These are phyloP conservation scores for Gnetum montanum DNA, from an alignment of 75 land plant genomes.

Conservation along the genomic window DNA sequence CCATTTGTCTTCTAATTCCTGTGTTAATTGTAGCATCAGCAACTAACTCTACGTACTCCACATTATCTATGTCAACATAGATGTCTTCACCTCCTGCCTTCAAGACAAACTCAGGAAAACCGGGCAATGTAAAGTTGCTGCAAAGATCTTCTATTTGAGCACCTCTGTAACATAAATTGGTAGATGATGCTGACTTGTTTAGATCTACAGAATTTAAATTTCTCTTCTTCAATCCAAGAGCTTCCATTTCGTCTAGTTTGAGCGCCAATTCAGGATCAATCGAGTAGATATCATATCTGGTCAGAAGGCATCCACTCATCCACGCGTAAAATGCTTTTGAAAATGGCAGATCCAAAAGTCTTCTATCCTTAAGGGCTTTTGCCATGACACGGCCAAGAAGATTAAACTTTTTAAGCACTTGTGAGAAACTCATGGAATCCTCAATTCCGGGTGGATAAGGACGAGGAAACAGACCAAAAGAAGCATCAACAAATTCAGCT, in stretches of 20 bases:
- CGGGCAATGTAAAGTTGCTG: slow-evolving; percentile 80
- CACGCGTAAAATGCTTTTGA: slow-evolving; percentile 71
- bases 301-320: no score
- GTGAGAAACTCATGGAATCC: slow-evolving; percentile 11
- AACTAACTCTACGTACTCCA: slow-evolving; percentile 51
- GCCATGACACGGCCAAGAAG: slow-evolving; percentile 72
- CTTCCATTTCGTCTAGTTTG: slow-evolving; percentile 50
- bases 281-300: slow-evolving; percentile 63
- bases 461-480: slow-evolving; percentile 73
- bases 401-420: slow-evolving; percentile 41
- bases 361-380: slow-evolving; percentile 77
- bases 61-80: slow-evolving; percentile 48
- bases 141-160: slow-evolving; percentile 62
- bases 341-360: slow-evolving; percentile 66
- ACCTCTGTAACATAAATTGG: slow-evolving; percentile 23
- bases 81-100: slow-evolving; percentile 17
- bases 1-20: slow-evolving; percentile 58
- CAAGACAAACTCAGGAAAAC: slow-evolving; percentile 54
- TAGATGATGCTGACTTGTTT: slow-evolving; percentile 1
- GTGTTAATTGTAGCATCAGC: slow-evolving; percentile 60
- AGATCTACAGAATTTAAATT: slow-evolving; percentile 12
- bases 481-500: slow-evolving; percentile 13
- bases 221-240: slow-evolving; percentile 30
- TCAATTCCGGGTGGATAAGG: slow-evolving; percentile 36
- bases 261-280: slow-evolving; percentile 69